Evolutionary conservation across 345 rosid species (phyloP).

Genomic region (Ceriops tagal): DNA sequence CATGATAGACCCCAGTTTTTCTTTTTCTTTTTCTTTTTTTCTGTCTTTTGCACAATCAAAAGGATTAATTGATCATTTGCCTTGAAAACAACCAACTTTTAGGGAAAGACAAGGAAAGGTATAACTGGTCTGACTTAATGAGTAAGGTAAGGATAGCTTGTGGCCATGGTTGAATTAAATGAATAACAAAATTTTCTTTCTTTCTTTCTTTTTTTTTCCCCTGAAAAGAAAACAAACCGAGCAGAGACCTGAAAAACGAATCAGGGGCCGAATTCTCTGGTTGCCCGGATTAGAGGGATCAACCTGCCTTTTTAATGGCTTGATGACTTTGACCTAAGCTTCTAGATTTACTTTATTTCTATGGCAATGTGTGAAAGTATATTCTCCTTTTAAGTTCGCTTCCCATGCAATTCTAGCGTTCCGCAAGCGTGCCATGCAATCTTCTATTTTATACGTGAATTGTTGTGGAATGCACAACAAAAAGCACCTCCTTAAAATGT

Average conservation of each 20-base stretch:
- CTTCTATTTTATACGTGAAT: too few species aligned
- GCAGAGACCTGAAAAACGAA: slow-evolving; percentile 16
- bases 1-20: slow-evolving; percentile 16
- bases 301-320: too few species aligned
- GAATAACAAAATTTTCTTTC: too few species aligned
- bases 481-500: too few species aligned
- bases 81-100: slow-evolving; percentile 1
- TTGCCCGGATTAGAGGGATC: background rate
- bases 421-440: too few species aligned
- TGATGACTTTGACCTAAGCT: too few species aligned
- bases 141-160: slow-evolving; percentile 68
- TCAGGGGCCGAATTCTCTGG: slow-evolving; percentile 22
- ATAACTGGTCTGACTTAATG: slow-evolving; percentile 36
- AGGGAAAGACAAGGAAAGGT: background rate
- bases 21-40: background rate
- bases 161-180: slow-evolving; percentile 29
- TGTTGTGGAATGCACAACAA: too few species aligned
- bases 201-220: background rate
- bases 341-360: too few species aligned
- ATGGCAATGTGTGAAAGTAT: too few species aligned
- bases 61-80: background rate
- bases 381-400: too few species aligned
- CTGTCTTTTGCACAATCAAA: background rate
- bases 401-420: too few species aligned
- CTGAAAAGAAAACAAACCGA: slow-evolving; percentile 9